Evolutionary conservation across 2,329 filamentous ascomycete genomes (phyloP), one percentile per base, ranked within the genome.

Genomic region (Fusarium pseudonygamai): DNA sequence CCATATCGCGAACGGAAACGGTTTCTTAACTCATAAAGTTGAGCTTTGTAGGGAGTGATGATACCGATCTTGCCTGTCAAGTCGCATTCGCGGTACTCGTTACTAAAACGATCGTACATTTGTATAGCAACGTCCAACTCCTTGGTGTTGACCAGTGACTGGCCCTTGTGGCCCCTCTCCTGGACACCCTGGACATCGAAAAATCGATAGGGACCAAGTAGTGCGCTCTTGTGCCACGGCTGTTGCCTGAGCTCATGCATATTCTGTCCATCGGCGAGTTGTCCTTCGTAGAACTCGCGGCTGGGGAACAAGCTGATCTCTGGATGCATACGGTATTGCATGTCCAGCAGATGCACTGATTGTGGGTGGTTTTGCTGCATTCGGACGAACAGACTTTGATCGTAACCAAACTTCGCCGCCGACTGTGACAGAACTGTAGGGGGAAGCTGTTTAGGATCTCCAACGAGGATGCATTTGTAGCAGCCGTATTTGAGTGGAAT

Each of bases 321-420:
- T 0, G 97, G 96, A 83, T 99, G 96, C 97, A 99, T 99, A 83
- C 96, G 96, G 81, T 99, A 99, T 80, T 99, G 96, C 63, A 93
- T 96, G 79, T 98, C 96, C n/a, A 99, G 90, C 32, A 99, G 87
- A 84, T 99, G 96, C 22, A 99, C 91, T 73, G 97, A 93, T 37
- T 93, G 86, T 2, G 94, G 93, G 77, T 96, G 92, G 73, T 98
- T 98, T 78, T 92, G 91, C 80, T 98, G 96, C 96, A 99, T 99
- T 39, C 96, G 93, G 60, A 98, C 96, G 84, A 99, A 99, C 83
- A 99, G 86, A 87, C 94, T 97, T 84, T 99, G 96, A 79, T 98
- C 96, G 83, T 98, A 99, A 73, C 96, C 95, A 82, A 95, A 98
- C 42, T 91, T 90, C 20, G 95, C 93, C 9, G 96, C 96, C 76